Evolutionary conservation across 2,329 filamentous ascomycete genomes (phyloP).

Genomic region (Pseudogymnoascus sp.): DNA sequence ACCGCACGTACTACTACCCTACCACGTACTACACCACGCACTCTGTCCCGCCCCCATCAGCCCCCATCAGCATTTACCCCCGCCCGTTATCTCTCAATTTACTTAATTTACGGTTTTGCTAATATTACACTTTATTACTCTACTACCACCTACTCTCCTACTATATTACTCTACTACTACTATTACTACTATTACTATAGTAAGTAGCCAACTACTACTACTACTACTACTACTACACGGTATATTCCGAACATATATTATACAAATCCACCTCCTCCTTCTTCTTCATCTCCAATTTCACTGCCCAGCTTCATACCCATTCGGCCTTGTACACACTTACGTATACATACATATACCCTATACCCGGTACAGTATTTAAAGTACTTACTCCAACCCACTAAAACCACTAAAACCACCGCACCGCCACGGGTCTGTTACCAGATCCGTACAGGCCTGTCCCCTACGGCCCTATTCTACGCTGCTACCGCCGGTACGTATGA

Average conservation of each 20-base stretch:
- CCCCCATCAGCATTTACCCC: neutral
- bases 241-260: neutral
- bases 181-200: too few relatives aligned
- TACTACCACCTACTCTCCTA: too few relatives aligned
- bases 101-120: too few relatives aligned
- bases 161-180: too few relatives aligned
- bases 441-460: neutral
- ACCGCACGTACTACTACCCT: neutral
- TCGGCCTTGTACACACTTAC: neutral
- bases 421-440: neutral
- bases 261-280: neutral
- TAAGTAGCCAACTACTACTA: too few relatives aligned
- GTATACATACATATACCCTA: neutral
- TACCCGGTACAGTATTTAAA: neutral
- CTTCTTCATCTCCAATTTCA: neutral
- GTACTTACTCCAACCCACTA: neutral
- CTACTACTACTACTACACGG: neutral
- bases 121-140: too few relatives aligned
- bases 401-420: neutral
- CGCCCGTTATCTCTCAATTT: neutral
- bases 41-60: too few relatives aligned
- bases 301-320: neutral
- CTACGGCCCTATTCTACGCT: slow-evolving; percentile 4
- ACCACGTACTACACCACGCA: too few relatives aligned
- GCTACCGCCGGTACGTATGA: slow-evolving; percentile 7